These are phyloP conservation scores for Saturnispora gosingensis DNA, from an alignment of 805 yeast species.

Conservation along the genomic window DNA sequence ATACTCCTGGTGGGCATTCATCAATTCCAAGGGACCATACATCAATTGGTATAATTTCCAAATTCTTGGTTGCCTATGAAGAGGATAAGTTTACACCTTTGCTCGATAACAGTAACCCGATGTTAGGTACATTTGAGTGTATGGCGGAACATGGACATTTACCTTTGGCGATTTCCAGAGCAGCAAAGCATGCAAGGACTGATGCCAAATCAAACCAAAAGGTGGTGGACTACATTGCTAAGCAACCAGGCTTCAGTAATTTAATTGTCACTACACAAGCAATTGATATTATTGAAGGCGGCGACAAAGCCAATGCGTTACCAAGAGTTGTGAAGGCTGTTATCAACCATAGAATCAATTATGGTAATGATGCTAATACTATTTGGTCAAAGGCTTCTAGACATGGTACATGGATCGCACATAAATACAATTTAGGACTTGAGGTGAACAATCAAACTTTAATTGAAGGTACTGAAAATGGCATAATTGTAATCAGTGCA, in stretches of 20 bases:
- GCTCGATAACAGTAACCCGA: slow-evolving; percentile 50
- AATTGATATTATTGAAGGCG: slow-evolving; percentile 58
- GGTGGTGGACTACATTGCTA: slow-evolving; percentile 25
- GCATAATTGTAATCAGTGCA: slow-evolving; percentile 20
- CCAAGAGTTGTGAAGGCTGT: slow-evolving; percentile 52
- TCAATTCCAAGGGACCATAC: slow-evolving; percentile 63
- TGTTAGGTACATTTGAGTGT: slow-evolving; percentile 49
- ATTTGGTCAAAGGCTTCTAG: slow-evolving; percentile 26
- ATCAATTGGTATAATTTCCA: slow-evolving; percentile 63
- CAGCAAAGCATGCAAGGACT: slow-evolving; percentile 11
- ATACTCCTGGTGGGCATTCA: slow-evolving; percentile 51
- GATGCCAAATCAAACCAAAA: slow-evolving; percentile 29
- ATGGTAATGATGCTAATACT: slow-evolving; percentile 37
- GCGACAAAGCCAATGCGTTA: slow-evolving; percentile 66
- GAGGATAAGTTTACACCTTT: slow-evolving; percentile 40
- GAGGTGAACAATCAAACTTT: slow-evolving; percentile 25
- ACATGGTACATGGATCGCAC: slow-evolving; percentile 28
- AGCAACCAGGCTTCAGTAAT: slow-evolving; percentile 25
- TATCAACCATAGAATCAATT: slow-evolving; percentile 49
- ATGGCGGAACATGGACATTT: slow-evolving; percentile 40
- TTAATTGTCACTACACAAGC: slow-evolving; percentile 58
- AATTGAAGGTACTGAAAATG: slow-evolving; percentile 15
- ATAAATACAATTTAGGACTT: slow-evolving; percentile 30
- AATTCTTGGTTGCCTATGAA: slow-evolving; percentile 49
- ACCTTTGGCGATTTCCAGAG: slow-evolving; percentile 8